A percentile compares a stretch with the other conserved stretches of the same genome.
These are phyloP conservation scores for Ophiocordyceps camponoti-saundersi DNA, from an alignment of 2,329 filamentous ascomycete genomes.

Conservation along the genomic window DNA sequence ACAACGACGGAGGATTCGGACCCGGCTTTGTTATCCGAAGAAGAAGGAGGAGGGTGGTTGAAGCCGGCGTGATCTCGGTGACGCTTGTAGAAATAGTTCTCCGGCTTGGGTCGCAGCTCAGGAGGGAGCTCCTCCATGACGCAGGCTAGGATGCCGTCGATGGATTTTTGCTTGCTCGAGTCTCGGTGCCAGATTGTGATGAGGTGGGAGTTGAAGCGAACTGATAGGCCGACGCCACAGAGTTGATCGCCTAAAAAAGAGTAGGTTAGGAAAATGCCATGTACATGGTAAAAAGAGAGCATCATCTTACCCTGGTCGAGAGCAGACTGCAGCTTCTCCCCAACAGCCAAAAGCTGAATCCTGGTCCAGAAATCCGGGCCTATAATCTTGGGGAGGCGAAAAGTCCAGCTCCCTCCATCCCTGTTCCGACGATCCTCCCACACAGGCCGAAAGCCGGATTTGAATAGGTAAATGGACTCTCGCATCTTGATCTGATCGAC, in stretches of 20 bases:
- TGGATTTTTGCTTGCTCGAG: conserved; percentile 59
- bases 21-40: too few species aligned
- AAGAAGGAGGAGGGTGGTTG: conserved; percentile 33
- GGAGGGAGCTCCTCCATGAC: conserved; percentile 57
- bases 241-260: conserved; percentile 54
- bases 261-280: neutral
- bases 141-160: conserved; percentile 55
- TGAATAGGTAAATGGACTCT: conserved; percentile 67
- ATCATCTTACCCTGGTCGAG: conserved; percentile 53
- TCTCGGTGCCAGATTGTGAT: conserved; percentile 92
- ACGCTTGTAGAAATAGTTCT: conserved; percentile 72
- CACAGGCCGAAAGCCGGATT: conserved; percentile 56
- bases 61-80: conserved; percentile 80
- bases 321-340: conserved; percentile 60
- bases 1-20: neutral
- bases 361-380: conserved; percentile 66
- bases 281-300: too few species aligned
- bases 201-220: conserved; percentile 77
- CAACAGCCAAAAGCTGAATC: conserved; percentile 66
- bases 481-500: conserved; percentile 60
- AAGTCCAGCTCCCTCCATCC: conserved; percentile 79
- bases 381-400: conserved; percentile 65
- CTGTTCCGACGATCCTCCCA: conserved; percentile 82
- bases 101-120: conserved; percentile 54
- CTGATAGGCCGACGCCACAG: conserved; percentile 73